A percentile compares a stretch with the other conserved stretches of the same genome.
Conservation (phyloP, 306 rosid species). For the Gleditsia sinensis region DNA sequence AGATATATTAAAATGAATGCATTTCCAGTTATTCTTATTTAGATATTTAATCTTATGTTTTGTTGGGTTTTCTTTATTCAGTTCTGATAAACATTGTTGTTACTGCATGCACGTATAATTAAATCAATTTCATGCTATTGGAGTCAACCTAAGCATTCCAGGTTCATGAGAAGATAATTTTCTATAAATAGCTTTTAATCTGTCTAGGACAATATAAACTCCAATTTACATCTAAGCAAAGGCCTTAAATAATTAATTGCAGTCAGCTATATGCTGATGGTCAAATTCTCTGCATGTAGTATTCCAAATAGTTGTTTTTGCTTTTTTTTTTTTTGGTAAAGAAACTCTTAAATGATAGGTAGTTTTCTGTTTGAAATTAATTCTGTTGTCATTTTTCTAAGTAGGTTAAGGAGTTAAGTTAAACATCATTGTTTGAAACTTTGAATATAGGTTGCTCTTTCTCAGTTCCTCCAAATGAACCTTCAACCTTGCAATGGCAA, state of each 20-base stretch:
- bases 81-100: constrained; percentile 12
- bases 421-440: background rate
- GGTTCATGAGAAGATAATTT: constrained; percentile 3
- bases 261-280: background rate
- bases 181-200: constrained; percentile 12
- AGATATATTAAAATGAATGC: constrained; percentile 23
- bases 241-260: background rate
- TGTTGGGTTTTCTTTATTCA: constrained; percentile 11
- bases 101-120: constrained; percentile 5
- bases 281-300: background rate
- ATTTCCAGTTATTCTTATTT: constrained; percentile 14
- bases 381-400: background rate
- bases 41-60: constrained; percentile 8
- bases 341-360: background rate
- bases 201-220: constrained; percentile 5
- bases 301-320: background rate
- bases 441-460: constrained; percentile 9
- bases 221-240: background rate
- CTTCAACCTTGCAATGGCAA: constrained; percentile 23
- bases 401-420: constrained; percentile 6
- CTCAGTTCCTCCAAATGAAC: constrained; percentile 2
- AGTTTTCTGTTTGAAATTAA: background rate
- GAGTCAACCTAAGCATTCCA: constrained; percentile 3
- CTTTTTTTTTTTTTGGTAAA: background rate
- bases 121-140: constrained; percentile 3